Percentiles rank a stretch among this genome's conserved stretches.
These are phyloP conservation scores for Phylloporus sp. DNA, from an alignment of 768 basidiomycete genomes.

Conservation along the genomic window DNA sequence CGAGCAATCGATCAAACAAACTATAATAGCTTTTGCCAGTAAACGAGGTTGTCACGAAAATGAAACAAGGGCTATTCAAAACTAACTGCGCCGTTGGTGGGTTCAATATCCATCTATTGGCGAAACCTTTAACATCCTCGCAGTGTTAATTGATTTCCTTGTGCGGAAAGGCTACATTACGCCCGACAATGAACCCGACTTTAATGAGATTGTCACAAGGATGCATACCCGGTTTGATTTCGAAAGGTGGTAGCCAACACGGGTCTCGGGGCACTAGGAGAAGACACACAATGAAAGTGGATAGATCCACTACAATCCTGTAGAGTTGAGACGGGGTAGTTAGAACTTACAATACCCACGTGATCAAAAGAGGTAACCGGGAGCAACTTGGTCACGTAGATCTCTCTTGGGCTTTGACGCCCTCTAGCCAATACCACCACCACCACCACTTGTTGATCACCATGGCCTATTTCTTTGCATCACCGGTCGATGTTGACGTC, in stretches of 20 bases:
- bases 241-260: slow-evolving; percentile 41
- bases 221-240: slow-evolving; percentile 72
- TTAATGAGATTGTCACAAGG: slow-evolving; percentile 68
- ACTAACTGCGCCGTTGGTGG: slow-evolving; percentile 84
- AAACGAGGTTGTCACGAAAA: slow-evolving; percentile 54
- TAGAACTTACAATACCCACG: no score
- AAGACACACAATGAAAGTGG: neutral
- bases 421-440: slow-evolving; percentile 1
- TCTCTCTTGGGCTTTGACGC: neutral
- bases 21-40: slow-evolving; percentile 58
- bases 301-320: no score
- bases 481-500: slow-evolving; percentile 88
- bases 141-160: slow-evolving; percentile 87
- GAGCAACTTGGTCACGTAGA: neutral
- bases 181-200: slow-evolving; percentile 83
- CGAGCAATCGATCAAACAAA: neutral
- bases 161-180: slow-evolving; percentile 83
- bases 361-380: slow-evolving; percentile 2
- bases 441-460: neutral
- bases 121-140: slow-evolving; percentile 1
- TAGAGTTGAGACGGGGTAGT: no score
- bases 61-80: slow-evolving; percentile 80
- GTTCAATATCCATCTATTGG: slow-evolving; percentile 15
- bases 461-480: slow-evolving; percentile 85
- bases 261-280: neutral